These are phyloP conservation scores for Diplodia mutila DNA, from an alignment of 2,329 filamentous ascomycete genomes.

Conservation along the genomic window DNA sequence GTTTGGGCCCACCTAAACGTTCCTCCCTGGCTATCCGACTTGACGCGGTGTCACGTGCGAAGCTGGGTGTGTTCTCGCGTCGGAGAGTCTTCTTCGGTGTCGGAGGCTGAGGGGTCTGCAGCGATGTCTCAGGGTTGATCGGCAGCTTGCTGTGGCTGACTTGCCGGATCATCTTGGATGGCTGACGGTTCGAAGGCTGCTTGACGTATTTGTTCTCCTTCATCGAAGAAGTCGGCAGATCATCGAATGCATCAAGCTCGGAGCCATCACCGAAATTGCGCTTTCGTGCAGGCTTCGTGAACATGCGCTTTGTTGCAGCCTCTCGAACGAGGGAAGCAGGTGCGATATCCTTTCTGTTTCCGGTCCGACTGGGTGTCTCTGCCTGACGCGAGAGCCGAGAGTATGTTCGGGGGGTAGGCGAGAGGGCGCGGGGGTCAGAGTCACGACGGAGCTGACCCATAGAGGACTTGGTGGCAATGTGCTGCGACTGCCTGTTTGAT, in stretches of 20 bases:
- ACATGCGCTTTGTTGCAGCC: constrained; percentile 66
- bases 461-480: constrained; percentile 71
- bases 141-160: constrained; percentile 50
- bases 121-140: constrained; percentile 45
- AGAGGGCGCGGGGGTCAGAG: constrained; percentile 66
- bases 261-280: constrained; percentile 88
- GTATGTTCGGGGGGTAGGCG: constrained; percentile 50
- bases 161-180: constrained; percentile 64
- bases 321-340: constrained; percentile 55
- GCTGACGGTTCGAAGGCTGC: constrained; percentile 71
- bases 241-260: constrained; percentile 92
- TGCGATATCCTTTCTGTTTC: constrained; percentile 49
- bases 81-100: constrained; percentile 61
- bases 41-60: constrained; percentile 68
- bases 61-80: constrained; percentile 60
- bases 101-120: constrained; percentile 51
- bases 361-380: constrained; percentile 54
- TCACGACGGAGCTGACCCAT: constrained; percentile 79
- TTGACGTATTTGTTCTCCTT: constrained; percentile 83
- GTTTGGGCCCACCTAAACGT: constrained; percentile 53
- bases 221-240: constrained; percentile 83
- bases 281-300: constrained; percentile 72
- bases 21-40: constrained; percentile 68
- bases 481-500: constrained; percentile 75
- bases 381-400: constrained; percentile 54